Evolutionary conservation across 176 grass and related monocot species (phyloP), one percentile per base, ranked within the genome.

Genomic region (Avena sativa): DNA sequence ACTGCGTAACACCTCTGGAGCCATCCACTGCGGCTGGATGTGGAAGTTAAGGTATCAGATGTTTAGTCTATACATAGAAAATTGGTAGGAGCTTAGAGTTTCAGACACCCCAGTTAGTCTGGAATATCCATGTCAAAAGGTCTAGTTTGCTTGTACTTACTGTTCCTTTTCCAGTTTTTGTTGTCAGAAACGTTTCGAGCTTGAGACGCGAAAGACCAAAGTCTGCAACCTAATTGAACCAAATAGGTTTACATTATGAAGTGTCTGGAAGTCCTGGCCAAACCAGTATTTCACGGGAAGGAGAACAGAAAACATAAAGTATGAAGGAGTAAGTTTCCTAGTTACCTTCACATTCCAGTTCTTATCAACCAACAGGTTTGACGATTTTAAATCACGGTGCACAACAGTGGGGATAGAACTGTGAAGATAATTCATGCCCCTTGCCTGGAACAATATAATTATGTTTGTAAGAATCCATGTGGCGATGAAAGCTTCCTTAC

Each of bases 401-500:
- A 98, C 86, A 68, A 98, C 73, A 63, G 84, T 92, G 43, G 96
- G 96, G 64, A 81, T 91, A 36, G 47, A 94, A 87, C 81, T 81
- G 71, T 98, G 96, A 89, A 98, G 94, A 98, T 98, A 98, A 93
- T 94, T 98, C 93, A 98, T 96, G 56, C 96, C 96, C 56, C 92
- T 93, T 47, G 96, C 90, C 96, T 98, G 76, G 50, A 84, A 51
- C 79, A 83, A 71, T 52, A 61, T 12, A 52, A 69, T 47, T 57
- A 46, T 30, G 16, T 46, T 85, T 40, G 40, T 53, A 75, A 77
- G 16, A 84, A 78, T 47, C 26, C 79, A 80, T 20, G 73, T 65
- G 75, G 16, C 67, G 56, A 17, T 48, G 59, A 9, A 87, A 84
- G 47, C 20, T 78, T 55, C 26, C 70, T 55, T 64, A 28, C 36